Percentiles rank a stretch among this genome's conserved stretches.
These are phyloP conservation scores for Phytophthora nicotianae DNA, from an alignment of 352 stramenopile genomes.

Conservation along the genomic window DNA sequence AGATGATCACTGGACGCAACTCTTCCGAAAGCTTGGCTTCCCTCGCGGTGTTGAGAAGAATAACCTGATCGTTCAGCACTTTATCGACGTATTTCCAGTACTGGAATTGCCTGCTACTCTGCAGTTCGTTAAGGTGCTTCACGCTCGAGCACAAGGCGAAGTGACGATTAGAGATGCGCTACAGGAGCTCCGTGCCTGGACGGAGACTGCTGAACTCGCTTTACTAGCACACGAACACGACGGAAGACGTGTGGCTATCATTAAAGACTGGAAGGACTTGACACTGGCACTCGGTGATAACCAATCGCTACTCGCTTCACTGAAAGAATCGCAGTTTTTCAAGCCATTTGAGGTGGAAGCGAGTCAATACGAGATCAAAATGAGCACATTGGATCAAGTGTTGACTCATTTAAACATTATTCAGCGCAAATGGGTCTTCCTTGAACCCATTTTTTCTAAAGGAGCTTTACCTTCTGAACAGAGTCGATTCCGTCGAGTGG, in stretches of 20 bases:
- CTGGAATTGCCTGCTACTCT: slow-evolving; percentile 86
- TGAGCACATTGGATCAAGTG: slow-evolving; percentile 84
- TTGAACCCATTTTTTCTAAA: slow-evolving; percentile 96
- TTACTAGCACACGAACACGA: slow-evolving; percentile 90
- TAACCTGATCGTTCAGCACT: slow-evolving; percentile 92
- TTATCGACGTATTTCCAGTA: slow-evolving; percentile 76
- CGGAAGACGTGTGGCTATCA: slow-evolving; percentile 80
- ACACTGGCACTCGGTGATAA: slow-evolving; percentile 95
- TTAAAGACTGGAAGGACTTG: slow-evolving; percentile 96
- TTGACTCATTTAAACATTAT: slow-evolving; percentile 90
- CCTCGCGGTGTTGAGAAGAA: slow-evolving; percentile 85
- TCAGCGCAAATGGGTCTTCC: slow-evolving; percentile 96
- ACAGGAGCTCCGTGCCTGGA: slow-evolving; percentile 93
- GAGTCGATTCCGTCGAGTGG: slow-evolving; percentile 90
- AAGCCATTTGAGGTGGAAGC: slow-evolving; percentile 94
- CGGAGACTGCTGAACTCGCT: slow-evolving; percentile 89
- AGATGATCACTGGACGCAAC: slow-evolving; percentile 95
- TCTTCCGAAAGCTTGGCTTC: slow-evolving; percentile 93
- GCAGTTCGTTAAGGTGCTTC: slow-evolving; percentile 94
- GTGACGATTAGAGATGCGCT: slow-evolving; percentile 96
- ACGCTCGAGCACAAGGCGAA: slow-evolving; percentile 90
- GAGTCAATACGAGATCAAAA: slow-evolving; percentile 90
- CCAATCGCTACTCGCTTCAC: slow-evolving; percentile 92
- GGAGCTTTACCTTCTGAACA: slow-evolving; percentile 93
- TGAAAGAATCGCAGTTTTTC: slow-evolving; percentile 97